Conservation (phyloP, 2,329 filamentous ascomycete species). For the Phialophora macrospora region DNA sequence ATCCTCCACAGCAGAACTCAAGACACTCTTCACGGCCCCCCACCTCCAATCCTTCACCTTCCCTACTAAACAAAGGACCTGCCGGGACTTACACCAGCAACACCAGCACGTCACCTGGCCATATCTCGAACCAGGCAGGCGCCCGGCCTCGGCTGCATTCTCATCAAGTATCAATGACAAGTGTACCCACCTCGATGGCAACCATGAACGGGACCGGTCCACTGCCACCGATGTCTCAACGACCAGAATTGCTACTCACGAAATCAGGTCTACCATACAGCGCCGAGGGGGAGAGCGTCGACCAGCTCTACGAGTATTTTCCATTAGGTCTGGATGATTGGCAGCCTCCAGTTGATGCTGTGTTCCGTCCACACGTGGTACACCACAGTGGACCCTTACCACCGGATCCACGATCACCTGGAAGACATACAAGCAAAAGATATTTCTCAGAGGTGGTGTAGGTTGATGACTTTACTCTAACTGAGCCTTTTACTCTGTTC, state of each 20-base stretch:
- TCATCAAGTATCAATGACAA: slow-evolving; percentile 33
- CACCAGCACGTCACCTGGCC: slow-evolving; percentile 25
- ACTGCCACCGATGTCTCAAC: slow-evolving; percentile 9
- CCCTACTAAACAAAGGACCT: slow-evolving; percentile 35
- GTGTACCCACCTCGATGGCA: slow-evolving; percentile 22
- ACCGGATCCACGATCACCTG: slow-evolving; percentile 35
- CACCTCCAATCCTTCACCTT: slow-evolving; percentile 40
- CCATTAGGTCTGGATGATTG: slow-evolving; percentile 88
- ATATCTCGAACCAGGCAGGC: slow-evolving; percentile 16
- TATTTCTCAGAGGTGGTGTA: slow-evolving; percentile 40
- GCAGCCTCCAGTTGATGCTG: slow-evolving; percentile 87
- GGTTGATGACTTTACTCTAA: neutral
- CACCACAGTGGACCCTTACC: slow-evolving; percentile 64
- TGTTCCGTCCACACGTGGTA: slow-evolving; percentile 90
- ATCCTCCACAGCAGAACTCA: slow-evolving; percentile 31
- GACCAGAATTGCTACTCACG: slow-evolving; percentile 28
- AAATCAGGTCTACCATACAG: slow-evolving; percentile 29
- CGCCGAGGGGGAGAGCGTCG: slow-evolving; percentile 53
- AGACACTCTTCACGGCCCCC: slow-evolving; percentile 38
- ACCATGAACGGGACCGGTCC: slow-evolving; percentile 17
- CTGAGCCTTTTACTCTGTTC: neutral
- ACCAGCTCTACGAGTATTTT: slow-evolving; percentile 93
- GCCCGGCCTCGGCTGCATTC: slow-evolving; percentile 30
- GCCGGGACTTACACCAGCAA: slow-evolving; percentile 19
- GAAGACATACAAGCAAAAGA: slow-evolving; percentile 37